Conservation (phyloP, 2,329 filamentous ascomycete species). For the Ceratocystis albifundus region DNA sequence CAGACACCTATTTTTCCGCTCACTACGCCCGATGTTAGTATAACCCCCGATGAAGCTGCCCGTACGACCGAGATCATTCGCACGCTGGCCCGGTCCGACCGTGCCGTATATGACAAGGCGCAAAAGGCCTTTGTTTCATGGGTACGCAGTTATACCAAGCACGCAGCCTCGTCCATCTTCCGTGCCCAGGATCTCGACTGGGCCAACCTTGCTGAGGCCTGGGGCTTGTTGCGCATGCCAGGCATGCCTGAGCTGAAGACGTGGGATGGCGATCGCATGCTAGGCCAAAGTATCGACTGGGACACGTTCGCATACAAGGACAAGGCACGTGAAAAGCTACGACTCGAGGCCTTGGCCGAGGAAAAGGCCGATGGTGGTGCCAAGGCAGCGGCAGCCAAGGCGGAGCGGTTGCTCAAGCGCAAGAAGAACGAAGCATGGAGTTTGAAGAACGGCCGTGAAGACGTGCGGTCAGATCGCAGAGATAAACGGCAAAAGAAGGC, state of each 20-base stretch:
- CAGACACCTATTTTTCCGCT: slow-evolving; percentile 70
- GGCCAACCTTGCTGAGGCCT: slow-evolving; percentile 66
- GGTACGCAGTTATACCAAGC: slow-evolving; percentile 82
- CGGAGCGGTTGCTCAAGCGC: slow-evolving; percentile 40
- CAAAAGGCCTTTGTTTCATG: slow-evolving; percentile 89
- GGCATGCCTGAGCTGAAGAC: slow-evolving; percentile 83
- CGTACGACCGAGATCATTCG: slow-evolving; percentile 50
- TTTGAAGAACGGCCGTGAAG: slow-evolving; percentile 54
- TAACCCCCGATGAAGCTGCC: slow-evolving; percentile 51
- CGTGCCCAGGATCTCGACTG: slow-evolving; percentile 71
- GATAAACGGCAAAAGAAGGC: slow-evolving; percentile 54
- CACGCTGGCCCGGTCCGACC: slow-evolving; percentile 40
- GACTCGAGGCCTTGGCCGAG: slow-evolving; percentile 45
- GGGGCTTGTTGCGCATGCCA: slow-evolving; percentile 76
- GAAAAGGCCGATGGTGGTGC: slow-evolving; percentile 36
- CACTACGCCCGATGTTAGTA: slow-evolving; percentile 41
- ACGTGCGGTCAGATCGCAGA: slow-evolving; percentile 47
- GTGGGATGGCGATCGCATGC: slow-evolving; percentile 56
- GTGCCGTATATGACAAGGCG: slow-evolving; percentile 67
- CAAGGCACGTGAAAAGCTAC: slow-evolving; percentile 54
- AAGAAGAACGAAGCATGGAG: slow-evolving; percentile 62
- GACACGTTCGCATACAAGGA: slow-evolving; percentile 60
- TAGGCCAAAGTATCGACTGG: slow-evolving; percentile 56
- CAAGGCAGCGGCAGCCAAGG: slow-evolving; percentile 29
- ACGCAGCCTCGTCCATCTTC: slow-evolving; percentile 87